Conservation (phyloP, 2,329 filamentous ascomycete species). For the Fusarium tricinctum region DNA sequence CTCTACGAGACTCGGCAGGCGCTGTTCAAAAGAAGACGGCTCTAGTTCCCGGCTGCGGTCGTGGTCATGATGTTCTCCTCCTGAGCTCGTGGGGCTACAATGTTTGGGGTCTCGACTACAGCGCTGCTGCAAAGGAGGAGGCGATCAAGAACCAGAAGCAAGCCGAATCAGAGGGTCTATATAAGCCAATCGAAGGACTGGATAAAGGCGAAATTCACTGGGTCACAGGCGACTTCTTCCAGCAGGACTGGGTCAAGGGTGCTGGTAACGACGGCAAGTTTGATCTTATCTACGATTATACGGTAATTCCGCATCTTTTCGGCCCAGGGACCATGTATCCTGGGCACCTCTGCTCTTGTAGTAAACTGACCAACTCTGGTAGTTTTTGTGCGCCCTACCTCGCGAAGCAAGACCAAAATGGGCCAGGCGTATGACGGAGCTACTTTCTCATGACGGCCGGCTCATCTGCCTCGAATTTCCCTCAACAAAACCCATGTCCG, state of each 20-base stretch:
- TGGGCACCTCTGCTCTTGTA: slow-evolving; percentile 6
- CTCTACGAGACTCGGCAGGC: slow-evolving; percentile 44
- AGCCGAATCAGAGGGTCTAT: slow-evolving; percentile 56
- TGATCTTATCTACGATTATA: slow-evolving; percentile 76
- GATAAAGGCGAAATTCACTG: slow-evolving; percentile 68
- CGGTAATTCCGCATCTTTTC: slow-evolving; percentile 57
- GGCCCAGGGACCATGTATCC: slow-evolving; percentile 4
- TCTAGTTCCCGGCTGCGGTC: slow-evolving; percentile 85
- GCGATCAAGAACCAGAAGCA: slow-evolving; percentile 61
- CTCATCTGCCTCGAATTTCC: slow-evolving; percentile 83
- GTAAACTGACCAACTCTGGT: slow-evolving; percentile 33
- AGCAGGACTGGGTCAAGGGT: slow-evolving; percentile 66
- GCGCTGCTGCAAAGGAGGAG: slow-evolving; percentile 60
- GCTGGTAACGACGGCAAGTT: slow-evolving; percentile 64
- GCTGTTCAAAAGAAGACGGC: slow-evolving; percentile 59
- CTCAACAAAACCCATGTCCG: slow-evolving; percentile 74
- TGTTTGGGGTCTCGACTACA: slow-evolving; percentile 80
- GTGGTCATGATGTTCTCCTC: slow-evolving; percentile 84
- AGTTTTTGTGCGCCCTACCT: slow-evolving; percentile 76
- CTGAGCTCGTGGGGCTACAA: slow-evolving; percentile 83
- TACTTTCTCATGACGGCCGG: slow-evolving; percentile 64
- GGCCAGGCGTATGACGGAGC: slow-evolving; percentile 65
- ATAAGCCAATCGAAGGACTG: slow-evolving; percentile 58
- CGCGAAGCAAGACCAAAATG: slow-evolving; percentile 65
- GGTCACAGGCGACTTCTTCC: slow-evolving; percentile 76